Evolutionary conservation across 2,329 filamentous ascomycete species (phyloP), one percentile per base, ranked within the genome.

Genomic region (Fusarium domesticum): DNA sequence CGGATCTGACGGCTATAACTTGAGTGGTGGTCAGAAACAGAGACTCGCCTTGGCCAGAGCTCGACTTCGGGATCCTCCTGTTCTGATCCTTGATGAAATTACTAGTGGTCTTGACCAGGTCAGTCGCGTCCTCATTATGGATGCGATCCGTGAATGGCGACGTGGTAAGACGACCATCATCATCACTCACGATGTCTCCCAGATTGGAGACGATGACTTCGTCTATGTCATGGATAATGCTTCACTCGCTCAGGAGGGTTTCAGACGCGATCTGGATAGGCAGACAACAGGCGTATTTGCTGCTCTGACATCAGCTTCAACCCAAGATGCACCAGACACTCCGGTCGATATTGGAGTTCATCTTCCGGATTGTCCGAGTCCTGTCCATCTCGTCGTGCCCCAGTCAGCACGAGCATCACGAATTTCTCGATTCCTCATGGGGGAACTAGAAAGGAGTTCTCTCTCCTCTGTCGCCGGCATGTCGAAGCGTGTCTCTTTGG

Each of bases 21-120:
- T 96, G 32, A 95, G 89, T 52, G 91, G 90, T 7, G 92, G 92
- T 0, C 89, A 97, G 66, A 84, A 77, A 47, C 91, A 96, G 64
- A 77, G 89, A 40, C 72, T 96, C 37, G 87, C 87, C 1, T 73
- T 97, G 25, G 90, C 91, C 2, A 77, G 91, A 51, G 88, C 90
- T 2, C 78, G 79, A 32, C 67, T 97, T 6, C 76, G 90, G 39
- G 80, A 96, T 59, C 81, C 90, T 0, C 81, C 87, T 0, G 77
- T 97, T 0, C 72, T 97, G 6, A 84, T 97, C 18, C 72, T 97
- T 3, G 92, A 97, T 54, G 93, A 97, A 63, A 81, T 87, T 1
- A 96, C 89, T 0, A 93, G 89, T 64, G 88, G 88, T 0, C 71
- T 97, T 8, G 92, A 97, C 57, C 80, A 83, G n/a, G 73, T 77